Percentiles rank a stretch among this genome's conserved stretches.
These are phyloP conservation scores for Chloris gayana DNA, from an alignment of 176 grass and related monocot species.

Conservation along the genomic window DNA sequence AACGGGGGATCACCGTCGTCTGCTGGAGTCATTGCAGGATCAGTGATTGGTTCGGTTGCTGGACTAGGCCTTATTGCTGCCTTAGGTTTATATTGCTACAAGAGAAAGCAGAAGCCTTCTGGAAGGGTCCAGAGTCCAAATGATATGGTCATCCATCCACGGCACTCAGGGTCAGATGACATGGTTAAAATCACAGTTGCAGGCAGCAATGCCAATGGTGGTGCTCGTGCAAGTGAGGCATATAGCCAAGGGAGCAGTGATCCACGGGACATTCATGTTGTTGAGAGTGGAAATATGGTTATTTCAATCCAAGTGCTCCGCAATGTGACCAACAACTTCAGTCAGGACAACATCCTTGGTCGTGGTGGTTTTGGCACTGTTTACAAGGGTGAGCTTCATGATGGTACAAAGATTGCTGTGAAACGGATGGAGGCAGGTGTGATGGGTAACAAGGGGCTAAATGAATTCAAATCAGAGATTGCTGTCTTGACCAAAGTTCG, in stretches of 20 bases:
- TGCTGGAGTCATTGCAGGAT: constrained; percentile 62
- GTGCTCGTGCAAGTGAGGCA: constrained; percentile 48
- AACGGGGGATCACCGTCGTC: constrained; percentile 26
- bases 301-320: constrained; percentile 96
- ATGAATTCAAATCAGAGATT: constrained; percentile 94
- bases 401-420: constrained; percentile 93
- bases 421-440: constrained; percentile 93
- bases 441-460: constrained; percentile 96
- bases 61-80: constrained; percentile 58
- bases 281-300: constrained; percentile 93
- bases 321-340: constrained; percentile 96
- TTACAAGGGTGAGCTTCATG: constrained; percentile 95
- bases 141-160: constrained; percentile 75
- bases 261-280: constrained; percentile 73
- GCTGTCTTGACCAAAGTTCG: constrained; percentile 89
- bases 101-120: constrained; percentile 66
- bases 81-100: constrained; percentile 80
- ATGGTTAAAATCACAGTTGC: constrained; percentile 82
- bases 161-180: constrained; percentile 85
- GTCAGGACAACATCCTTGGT: constrained; percentile 83
- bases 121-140: constrained; percentile 87
- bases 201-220: constrained; percentile 44
- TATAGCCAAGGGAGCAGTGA: constrained; percentile 55
- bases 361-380: constrained; percentile 88
- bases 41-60: constrained; percentile 49